Evolutionary conservation across 2,329 filamentous ascomycete genomes (phyloP).

Genomic region (Alternaria sp.): DNA sequence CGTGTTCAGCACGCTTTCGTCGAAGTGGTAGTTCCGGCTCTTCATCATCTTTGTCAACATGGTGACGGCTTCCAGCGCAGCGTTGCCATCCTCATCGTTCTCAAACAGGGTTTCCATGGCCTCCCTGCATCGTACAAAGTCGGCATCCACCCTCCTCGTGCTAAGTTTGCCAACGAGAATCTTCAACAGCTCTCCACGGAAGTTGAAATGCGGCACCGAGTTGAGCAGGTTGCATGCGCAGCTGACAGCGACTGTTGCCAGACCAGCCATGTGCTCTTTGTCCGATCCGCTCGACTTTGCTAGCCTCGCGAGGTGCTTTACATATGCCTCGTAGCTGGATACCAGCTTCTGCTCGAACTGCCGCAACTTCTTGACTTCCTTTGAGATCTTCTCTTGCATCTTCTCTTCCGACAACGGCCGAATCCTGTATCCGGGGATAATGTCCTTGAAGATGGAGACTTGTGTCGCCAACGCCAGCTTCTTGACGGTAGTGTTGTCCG

Average conservation of each 20-base stretch:
- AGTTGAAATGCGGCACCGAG: conserved; percentile 95
- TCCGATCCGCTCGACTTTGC: conserved; percentile 62
- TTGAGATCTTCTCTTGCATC: conserved; percentile 80
- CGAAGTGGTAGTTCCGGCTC: conserved; percentile 77
- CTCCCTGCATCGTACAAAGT: conserved; percentile 78
- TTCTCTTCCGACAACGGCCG: conserved; percentile 78
- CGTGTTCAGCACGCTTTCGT: conserved; percentile 86
- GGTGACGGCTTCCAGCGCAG: conserved; percentile 84
- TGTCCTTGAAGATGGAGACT: conserved; percentile 89
- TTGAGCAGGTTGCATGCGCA: conserved; percentile 84
- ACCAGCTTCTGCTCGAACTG: conserved; percentile 88
- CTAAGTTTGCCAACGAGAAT: conserved; percentile 87
- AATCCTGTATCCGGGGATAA: conserved; percentile 96
- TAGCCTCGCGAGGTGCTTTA: conserved; percentile 74
- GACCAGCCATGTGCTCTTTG: conserved; percentile 46
- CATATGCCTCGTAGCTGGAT: conserved; percentile 81
- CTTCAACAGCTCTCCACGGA: conserved; percentile 83
- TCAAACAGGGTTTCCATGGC: conserved; percentile 82
- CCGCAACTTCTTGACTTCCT: conserved; percentile 83
- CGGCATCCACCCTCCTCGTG: conserved; percentile 70
- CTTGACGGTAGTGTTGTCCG: conserved; percentile 74
- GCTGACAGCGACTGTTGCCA: conserved; percentile 79
- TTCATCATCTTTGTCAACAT: conserved; percentile 96
- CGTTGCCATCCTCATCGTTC: conserved; percentile 87
- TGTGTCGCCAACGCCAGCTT: conserved; percentile 88